Conservation (phyloP, 2,329 filamentous ascomycete species). For the Diaporthe caulivora region DNA sequence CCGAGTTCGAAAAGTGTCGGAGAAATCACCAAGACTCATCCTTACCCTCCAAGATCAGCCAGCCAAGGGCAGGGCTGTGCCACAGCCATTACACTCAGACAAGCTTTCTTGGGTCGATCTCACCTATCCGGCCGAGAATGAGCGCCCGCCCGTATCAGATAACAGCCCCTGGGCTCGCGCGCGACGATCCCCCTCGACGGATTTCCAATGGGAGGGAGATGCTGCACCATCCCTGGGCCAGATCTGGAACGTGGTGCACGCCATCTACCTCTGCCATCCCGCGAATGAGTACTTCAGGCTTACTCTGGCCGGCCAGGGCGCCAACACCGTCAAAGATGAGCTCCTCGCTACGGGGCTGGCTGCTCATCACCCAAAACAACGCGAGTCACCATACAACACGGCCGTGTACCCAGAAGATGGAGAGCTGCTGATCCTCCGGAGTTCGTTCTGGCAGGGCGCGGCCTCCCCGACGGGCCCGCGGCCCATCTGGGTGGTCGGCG, state of each 20-base stretch:
- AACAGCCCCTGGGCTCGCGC: slow-evolving; percentile 57
- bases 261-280: slow-evolving; percentile 57
- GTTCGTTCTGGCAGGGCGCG: slow-evolving; percentile 45
- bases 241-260: slow-evolving; percentile 60
- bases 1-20: slow-evolving; percentile 48
- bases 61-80: slow-evolving; percentile 47
- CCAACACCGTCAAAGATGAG: slow-evolving; percentile 48
- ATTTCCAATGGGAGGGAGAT: slow-evolving; percentile 54
- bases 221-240: slow-evolving; percentile 56
- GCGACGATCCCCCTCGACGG: slow-evolving; percentile 55
- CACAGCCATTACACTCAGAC: slow-evolving; percentile 54
- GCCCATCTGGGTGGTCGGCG: slow-evolving; percentile 52
- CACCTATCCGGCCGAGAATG: slow-evolving; percentile 42
- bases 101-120: slow-evolving; percentile 53
- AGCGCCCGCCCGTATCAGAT: slow-evolving; percentile 45
- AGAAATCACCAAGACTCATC: slow-evolving; percentile 43
- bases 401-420: slow-evolving; percentile 34
- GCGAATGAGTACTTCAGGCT: slow-evolving; percentile 59
- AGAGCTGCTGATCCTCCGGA: slow-evolving; percentile 62
- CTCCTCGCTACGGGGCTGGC: slow-evolving; percentile 32
- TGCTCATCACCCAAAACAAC: slow-evolving; percentile 51
- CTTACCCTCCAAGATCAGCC: slow-evolving; percentile 52
- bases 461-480: slow-evolving; percentile 51
- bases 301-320: slow-evolving; percentile 52
- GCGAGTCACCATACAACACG: slow-evolving; percentile 44